Evolutionary conservation across 2,329 filamentous ascomycete genomes (phyloP).

Genomic region (Cercospora janseana): DNA sequence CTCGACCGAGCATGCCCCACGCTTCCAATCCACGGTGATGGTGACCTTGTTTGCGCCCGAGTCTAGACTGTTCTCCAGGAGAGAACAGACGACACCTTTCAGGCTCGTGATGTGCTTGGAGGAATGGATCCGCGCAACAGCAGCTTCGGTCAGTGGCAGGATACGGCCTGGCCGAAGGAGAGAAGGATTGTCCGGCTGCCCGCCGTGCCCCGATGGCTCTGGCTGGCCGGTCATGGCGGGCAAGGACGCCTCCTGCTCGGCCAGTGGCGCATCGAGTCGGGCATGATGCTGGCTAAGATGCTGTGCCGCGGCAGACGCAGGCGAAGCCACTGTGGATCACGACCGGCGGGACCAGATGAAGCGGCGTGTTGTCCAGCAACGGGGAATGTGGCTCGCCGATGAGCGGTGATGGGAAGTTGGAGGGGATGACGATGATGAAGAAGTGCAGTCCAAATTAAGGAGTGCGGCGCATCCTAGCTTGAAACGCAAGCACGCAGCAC

Average conservation of each 20-base stretch:
- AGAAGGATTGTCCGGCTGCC: constrained; percentile 6
- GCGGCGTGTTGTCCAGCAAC: no score
- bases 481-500: constrained; percentile 6
- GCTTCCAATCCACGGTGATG: constrained; percentile 69
- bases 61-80: constrained; percentile 83
- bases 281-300: constrained; percentile 19
- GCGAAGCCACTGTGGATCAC: constrained; percentile 16
- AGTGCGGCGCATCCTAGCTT: neutral
- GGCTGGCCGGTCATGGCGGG: constrained; percentile 11
- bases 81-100: constrained; percentile 66
- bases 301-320: neutral
- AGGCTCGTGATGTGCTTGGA: constrained; percentile 76
- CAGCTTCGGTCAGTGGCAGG: constrained; percentile 29
- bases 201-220: neutral
- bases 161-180: constrained; percentile 23
- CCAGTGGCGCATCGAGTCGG: constrained; percentile 2
- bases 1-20: constrained; percentile 75
- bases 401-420: neutral
- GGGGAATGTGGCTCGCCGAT: no score
- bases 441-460: constrained; percentile 5
- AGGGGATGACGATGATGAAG: neutral
- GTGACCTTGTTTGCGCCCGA: constrained; percentile 67
- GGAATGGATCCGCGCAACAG: constrained; percentile 70
- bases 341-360: no score
- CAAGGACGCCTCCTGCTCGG: constrained; percentile 20